phyloP scores from a whole-genome alignment of 495 filamentous ascomycete species.

The Talaromyces ruber region DNA sequence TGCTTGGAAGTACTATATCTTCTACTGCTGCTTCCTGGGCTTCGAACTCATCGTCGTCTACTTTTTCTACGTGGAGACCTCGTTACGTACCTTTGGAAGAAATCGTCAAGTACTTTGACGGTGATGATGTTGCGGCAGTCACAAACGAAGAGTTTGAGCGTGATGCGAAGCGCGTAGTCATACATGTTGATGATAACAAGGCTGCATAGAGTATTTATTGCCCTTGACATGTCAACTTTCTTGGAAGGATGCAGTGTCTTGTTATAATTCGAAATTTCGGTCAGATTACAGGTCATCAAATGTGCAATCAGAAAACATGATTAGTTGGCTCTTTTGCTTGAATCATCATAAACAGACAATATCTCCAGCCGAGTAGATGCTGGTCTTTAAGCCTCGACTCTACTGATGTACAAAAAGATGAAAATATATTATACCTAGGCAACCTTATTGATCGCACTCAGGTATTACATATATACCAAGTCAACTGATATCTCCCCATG shows the following conservation, averaged over 20 bases:
- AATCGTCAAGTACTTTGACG: conserved; percentile 53
- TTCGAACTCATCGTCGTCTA: conserved; percentile 48
- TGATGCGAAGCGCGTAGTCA: not conserved
- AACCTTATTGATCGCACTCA: too few species aligned
- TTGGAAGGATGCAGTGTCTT: not conserved
- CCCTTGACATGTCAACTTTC: not conserved
- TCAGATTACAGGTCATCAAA: too few species aligned
- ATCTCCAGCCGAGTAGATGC: too few species aligned
- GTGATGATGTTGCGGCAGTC: conserved; percentile 37
- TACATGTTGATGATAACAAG: not conserved
- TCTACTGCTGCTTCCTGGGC: conserved; percentile 52
- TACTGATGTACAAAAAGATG: too few species aligned
- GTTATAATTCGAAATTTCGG: too few species aligned
- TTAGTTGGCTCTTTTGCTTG: too few species aligned
- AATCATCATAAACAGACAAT: too few species aligned
- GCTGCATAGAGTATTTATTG: not conserved
- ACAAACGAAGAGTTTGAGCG: conserved; percentile 14
- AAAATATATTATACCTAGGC: too few species aligned
- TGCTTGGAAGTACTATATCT: conserved; percentile 47
- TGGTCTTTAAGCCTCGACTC: too few species aligned
- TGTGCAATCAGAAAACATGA: too few species aligned
- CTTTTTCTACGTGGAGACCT: conserved; percentile 57
- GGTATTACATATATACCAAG: too few species aligned
- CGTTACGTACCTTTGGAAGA: conserved; percentile 57
- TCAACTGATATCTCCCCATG: too few species aligned